These are phyloP conservation scores for Solanum pimpinellifolium DNA, from an alignment of 257 asterid species.

Conservation along the genomic window DNA sequence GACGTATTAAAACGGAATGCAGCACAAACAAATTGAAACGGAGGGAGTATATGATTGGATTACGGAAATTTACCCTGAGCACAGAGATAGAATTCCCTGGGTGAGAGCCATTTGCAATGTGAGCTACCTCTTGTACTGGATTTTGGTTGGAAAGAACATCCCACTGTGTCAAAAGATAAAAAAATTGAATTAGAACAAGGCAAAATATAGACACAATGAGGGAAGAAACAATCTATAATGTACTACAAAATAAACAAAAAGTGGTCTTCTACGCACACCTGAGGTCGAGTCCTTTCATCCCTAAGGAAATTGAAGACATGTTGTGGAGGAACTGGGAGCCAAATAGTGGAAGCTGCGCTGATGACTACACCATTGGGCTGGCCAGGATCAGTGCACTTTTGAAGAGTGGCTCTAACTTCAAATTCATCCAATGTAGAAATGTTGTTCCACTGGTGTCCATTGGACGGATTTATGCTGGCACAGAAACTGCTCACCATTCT, in stretches of 20 bases:
- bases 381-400: slow-evolving; percentile 59
- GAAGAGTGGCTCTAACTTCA: slow-evolving; percentile 74
- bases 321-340: slow-evolving; percentile 75
- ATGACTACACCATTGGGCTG: slow-evolving; percentile 80
- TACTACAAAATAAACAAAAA: not conserved
- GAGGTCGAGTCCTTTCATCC: slow-evolving; percentile 76
- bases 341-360: slow-evolving; percentile 85
- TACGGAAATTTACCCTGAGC: slow-evolving; percentile 44
- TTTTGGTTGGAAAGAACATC: slow-evolving; percentile 83
- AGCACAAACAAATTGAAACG: not conserved
- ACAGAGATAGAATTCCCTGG: slow-evolving; percentile 91
- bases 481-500: slow-evolving; percentile 88
- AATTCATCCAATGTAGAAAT: slow-evolving; percentile 44
- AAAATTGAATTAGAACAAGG: not conserved
- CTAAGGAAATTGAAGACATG: slow-evolving; percentile 60
- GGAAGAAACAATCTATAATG: not conserved
- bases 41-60: not conserved
- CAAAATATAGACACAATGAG: not conserved
- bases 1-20: too few species aligned
- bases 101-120: slow-evolving; percentile 84
- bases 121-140: slow-evolving; percentile 88
- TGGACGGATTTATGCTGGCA: slow-evolving; percentile 56
- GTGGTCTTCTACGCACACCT: slow-evolving; percentile 20
- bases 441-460: slow-evolving; percentile 71
- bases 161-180: slow-evolving; percentile 40